A percentile compares a stretch with the other conserved stretches of the same genome.
Conservation (phyloP, 345 rosid species). For the Aquilaria malaccensis region DNA sequence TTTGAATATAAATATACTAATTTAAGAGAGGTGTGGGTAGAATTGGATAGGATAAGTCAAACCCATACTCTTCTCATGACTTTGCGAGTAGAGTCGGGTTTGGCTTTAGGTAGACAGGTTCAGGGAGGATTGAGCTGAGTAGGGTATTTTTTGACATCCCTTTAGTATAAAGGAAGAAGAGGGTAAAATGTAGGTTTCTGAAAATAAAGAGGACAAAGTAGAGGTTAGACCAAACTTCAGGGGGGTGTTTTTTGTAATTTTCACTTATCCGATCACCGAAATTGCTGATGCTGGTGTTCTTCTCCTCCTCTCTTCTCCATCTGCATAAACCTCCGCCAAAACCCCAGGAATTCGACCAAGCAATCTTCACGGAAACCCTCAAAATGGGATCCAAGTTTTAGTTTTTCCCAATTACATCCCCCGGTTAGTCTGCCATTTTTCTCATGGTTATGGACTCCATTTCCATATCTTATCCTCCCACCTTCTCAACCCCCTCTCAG, state of each 20-base stretch:
- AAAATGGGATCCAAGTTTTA: slow-evolving; percentile 8
- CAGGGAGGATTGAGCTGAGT: too few species aligned
- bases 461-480: slow-evolving; percentile 24
- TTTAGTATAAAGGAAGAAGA: too few species aligned
- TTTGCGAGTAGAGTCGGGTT: too few species aligned
- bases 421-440: background rate
- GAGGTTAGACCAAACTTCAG: background rate
- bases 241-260: background rate
- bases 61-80: too few species aligned
- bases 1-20: too few species aligned
- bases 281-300: background rate
- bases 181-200: too few species aligned
- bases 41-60: too few species aligned
- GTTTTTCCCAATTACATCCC: slow-evolving; percentile 3
- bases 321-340: slow-evolving; percentile 1
- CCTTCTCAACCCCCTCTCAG: slow-evolving; percentile 27
- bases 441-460: slow-evolving; percentile 39
- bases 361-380: background rate
- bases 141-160: too few species aligned
- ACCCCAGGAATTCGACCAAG: background rate
- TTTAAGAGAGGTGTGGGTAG: too few species aligned
- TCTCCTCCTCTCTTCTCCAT: background rate
- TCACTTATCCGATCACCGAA: background rate
- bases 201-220: too few species aligned
- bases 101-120: too few species aligned